Base-by-base conservation (phyloP, 2,329 filamentous ascomycete genomes). In the Coniochaeta sp. region DNA sequence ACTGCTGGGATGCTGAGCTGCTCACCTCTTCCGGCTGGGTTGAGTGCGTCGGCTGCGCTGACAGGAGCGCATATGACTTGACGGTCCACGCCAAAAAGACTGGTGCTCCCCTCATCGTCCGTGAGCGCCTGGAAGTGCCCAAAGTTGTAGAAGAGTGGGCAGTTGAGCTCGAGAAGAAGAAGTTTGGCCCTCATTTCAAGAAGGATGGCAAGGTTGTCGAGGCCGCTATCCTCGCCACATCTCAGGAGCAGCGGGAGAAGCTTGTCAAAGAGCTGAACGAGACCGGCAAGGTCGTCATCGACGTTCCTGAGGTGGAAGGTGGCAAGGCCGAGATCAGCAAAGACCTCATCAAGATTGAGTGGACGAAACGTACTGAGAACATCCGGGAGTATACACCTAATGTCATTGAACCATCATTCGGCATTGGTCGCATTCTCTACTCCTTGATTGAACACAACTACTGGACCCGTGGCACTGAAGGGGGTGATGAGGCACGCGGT, bases 1-100 rank as follows among this genome's bases (percentile, higher is more conserved):
- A 99, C 79, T 99, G 95, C 79, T 98, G 95, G 95, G 95, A 99
- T 75, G 93, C 92, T 16, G 95, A 99, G 75, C 80, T 99, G 60
- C 81, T 89, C 64, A 98, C 91, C 61, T 93, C 89, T 63, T 93
- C 93, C 70, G 95, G 95, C 73, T 99, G 95, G 95, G 90, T 98
- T 64, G 95, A 99, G 80, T 98, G 93, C 74, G 93, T 98, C 69
- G 95, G 95, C 64, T 98, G 95, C 74, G 95, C 95, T 63, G 93
- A 73, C 73, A 87, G 95, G 69, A 96, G 90, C 72, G 95, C 95
- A 22, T 99, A 96, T 74, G 95, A 99, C 76, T 75, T 98, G 73
- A 89, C 86, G 38, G 93, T 97, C 11, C 95, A 98, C 76, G 88
- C 89, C 72, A 93, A 96, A 78, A 93, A 91, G 80, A 98, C 95